Base-by-base conservation (phyloP, 1,139 yeast genomes). In the Debaryomycetaceae sp. region DNA sequence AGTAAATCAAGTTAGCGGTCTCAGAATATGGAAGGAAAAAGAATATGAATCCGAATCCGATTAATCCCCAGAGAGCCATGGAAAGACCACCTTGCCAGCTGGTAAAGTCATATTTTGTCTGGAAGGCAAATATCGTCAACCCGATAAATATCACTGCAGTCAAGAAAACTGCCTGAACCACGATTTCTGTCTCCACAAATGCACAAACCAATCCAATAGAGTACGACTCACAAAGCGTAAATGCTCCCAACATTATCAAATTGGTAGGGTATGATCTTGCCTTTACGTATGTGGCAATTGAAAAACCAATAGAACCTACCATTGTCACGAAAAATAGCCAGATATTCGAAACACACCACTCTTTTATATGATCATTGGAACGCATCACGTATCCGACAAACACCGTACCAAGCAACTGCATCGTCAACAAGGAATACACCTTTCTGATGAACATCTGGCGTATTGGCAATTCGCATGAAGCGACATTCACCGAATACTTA, bases 31-130 rank as follows among this genome's bases (percentile, higher is more conserved):
- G 63, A 0, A 89, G 87, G 63, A 88, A 77, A 68, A 87, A 68
- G 55, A 80, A 71, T 11, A 87, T 74, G 46, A 89, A 71, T 0
- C 95, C 89, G 60, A 86, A 73, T 14, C 90, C 90, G 51, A 89
- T 78, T 51, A 89, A 69, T 2, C 79, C 78, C 80, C 89, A 84
- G 34, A 89, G 62, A 1, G 78, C 79, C 59, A 80, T 74, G 36
- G 81, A 79, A 45, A 83, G 68, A 38, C 75, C 76, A 14, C 89
- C 85, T 48, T 83, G 81, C 84, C 90, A 84, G 46, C 85, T 76
- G 9, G 84, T 78, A 59, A 86, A 82, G 60, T 88, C 95, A 57
- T 87, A 87, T 58, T 80, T 83, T n/a, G 91, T 78, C 61, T 89
- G 96, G 63, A 85, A 71, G 4, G 96, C 93, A 65, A 88, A 84